These are phyloP conservation scores for Plasmodium knowlesi DNA, from an alignment of 169 alveolate species.

Conservation along the genomic window DNA sequence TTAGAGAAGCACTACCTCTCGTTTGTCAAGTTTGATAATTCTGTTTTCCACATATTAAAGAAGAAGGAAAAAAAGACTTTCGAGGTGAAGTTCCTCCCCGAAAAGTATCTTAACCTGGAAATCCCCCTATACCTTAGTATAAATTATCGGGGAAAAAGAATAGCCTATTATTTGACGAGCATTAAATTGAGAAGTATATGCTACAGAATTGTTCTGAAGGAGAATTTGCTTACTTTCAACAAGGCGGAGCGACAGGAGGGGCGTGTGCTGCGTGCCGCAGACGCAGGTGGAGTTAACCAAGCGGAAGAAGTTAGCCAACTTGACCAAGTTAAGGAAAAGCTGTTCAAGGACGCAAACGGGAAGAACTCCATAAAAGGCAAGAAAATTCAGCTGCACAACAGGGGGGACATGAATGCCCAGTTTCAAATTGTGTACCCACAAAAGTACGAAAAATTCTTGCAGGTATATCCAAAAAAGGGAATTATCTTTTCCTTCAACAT, in stretches of 20 bases:
- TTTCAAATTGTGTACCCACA: conserved; percentile 40
- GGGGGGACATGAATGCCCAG: conserved; percentile 72
- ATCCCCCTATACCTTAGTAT: conserved; percentile 64
- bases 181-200: conserved; percentile 54
- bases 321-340: conserved; percentile 45
- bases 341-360: conserved; percentile 1
- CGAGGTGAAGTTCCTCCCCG: conserved; percentile 58
- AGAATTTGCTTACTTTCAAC: conserved; percentile 24
- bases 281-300: neutral
- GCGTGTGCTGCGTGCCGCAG: neutral
- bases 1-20: conserved; percentile 29
- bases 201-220: conserved; percentile 62
- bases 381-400: conserved; percentile 58
- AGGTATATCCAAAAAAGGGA: conserved; percentile 70
- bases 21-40: conserved; percentile 52
- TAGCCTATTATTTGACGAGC: conserved; percentile 39
- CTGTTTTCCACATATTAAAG: conserved; percentile 24
- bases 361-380: conserved; percentile 28
- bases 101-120: conserved; percentile 31
- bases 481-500: conserved; percentile 62
- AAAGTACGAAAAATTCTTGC: conserved; percentile 37
- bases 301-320: neutral
- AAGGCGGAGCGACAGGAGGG: neutral
- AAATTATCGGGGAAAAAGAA: conserved; percentile 3
- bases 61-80: conserved; percentile 67